phyloP scores from a whole-genome alignment of 352 stramenopile genomes.

The Phytophthora kernoviae region DNA sequence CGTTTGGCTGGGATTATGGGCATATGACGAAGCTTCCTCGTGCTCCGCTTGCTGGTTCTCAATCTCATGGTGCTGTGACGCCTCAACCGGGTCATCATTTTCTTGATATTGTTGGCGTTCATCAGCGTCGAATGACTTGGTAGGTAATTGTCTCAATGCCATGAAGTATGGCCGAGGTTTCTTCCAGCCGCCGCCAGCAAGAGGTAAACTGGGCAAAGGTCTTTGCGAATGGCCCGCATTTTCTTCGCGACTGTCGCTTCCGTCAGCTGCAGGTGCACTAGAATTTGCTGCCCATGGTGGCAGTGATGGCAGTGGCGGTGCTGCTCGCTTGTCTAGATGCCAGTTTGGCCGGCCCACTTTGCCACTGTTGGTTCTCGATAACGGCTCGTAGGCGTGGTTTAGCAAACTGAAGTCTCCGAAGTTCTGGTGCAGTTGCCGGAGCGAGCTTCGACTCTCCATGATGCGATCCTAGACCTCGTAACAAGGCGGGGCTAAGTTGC shows the following conservation, averaged over 20 bases:
- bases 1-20: constrained; percentile 10
- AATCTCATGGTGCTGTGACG: not conserved
- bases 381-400: constrained; percentile 7
- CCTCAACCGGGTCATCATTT: constrained; percentile 7
- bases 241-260: constrained; percentile 23
- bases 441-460: constrained; percentile 54
- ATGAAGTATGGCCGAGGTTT: constrained; percentile 63
- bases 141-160: constrained; percentile 44
- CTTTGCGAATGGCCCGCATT: constrained; percentile 4
- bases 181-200: constrained; percentile 28
- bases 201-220: constrained; percentile 6
- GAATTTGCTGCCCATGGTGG: constrained; percentile 44
- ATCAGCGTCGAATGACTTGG: constrained; percentile 6
- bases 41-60: constrained; percentile 37
- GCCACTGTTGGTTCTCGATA: constrained; percentile 6
- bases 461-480: constrained; percentile 2
- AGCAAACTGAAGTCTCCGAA: constrained; percentile 26
- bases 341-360: constrained; percentile 15
- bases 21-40: constrained; percentile 7
- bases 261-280: not conserved
- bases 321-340: constrained; percentile 32
- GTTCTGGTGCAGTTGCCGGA: constrained; percentile 53
- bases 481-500: not conserved
- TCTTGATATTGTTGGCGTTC: constrained; percentile 23
- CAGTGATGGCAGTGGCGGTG: constrained; percentile 52